Evolutionary conservation across 306 rosid species (phyloP).

Genomic region (Phaseolus lunatus): DNA sequence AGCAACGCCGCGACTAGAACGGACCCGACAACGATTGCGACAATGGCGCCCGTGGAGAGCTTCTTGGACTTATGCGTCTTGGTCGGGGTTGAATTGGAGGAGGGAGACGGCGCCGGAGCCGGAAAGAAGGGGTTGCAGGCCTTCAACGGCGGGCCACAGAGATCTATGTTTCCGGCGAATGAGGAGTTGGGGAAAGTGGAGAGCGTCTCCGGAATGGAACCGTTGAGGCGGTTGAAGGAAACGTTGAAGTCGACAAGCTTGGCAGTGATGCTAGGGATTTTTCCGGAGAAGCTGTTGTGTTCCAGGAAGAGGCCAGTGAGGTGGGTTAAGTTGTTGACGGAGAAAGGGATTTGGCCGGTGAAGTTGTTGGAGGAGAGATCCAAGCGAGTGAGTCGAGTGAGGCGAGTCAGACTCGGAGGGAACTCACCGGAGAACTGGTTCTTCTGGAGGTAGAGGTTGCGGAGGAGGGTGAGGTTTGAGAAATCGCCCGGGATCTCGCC

Average conservation of each 20-base stretch:
- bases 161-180: slow-evolving; percentile 75
- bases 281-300: slow-evolving; percentile 73
- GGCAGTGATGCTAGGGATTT: slow-evolving; percentile 56
- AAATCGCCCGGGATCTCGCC: slow-evolving; percentile 86
- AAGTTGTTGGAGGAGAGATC: slow-evolving; percentile 85
- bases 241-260: slow-evolving; percentile 57
- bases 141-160: slow-evolving; percentile 78
- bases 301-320: slow-evolving; percentile 71
- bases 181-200: slow-evolving; percentile 57
- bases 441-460: slow-evolving; percentile 73
- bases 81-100: neutral
- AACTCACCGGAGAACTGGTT: slow-evolving; percentile 71
- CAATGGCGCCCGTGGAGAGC: slow-evolving; percentile 84
- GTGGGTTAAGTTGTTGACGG: slow-evolving; percentile 72
- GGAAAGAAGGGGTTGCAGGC: slow-evolving; percentile 83
- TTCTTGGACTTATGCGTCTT: slow-evolving; percentile 56
- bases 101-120: slow-evolving; percentile 75
- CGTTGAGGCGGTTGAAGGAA: slow-evolving; percentile 77
- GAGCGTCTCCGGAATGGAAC: slow-evolving; percentile 76
- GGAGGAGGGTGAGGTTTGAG: slow-evolving; percentile 66
- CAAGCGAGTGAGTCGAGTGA: slow-evolving; percentile 69
- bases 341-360: slow-evolving; percentile 74
- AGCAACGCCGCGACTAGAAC: slow-evolving; percentile 47
- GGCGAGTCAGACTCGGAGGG: slow-evolving; percentile 56
- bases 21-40: slow-evolving; percentile 68